Conservation (phyloP, 2,329 filamentous ascomycete species). For the Plenodomus tracheiphilus region DNA sequence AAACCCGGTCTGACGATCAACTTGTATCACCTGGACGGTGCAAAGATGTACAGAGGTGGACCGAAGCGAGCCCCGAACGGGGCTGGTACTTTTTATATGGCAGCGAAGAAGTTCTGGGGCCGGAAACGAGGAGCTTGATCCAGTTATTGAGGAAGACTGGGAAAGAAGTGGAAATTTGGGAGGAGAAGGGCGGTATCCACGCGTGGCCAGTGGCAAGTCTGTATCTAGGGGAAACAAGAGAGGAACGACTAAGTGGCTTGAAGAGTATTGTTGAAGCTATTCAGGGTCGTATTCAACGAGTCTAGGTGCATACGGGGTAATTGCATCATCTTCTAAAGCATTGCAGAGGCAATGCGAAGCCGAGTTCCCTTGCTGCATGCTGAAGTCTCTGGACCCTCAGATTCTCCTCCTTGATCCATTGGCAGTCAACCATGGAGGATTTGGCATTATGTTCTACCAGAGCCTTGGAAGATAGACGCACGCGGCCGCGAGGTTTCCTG, state of each 20-base stretch:
- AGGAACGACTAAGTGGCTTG: constrained; percentile 53
- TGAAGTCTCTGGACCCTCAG: constrained; percentile 5
- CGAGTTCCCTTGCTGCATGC: constrained; percentile 9
- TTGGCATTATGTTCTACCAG: constrained; percentile 10
- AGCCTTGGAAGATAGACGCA: not conserved
- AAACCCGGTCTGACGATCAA: constrained; percentile 56
- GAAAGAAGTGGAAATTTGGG: constrained; percentile 59
- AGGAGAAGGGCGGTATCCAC: constrained; percentile 71
- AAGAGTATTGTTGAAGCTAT: constrained; percentile 47
- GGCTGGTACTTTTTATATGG: constrained; percentile 75
- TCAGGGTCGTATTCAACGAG: not conserved
- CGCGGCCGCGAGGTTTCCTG: too few relatives aligned
- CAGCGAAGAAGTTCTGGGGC: constrained; percentile 75
- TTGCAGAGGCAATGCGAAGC: constrained; percentile 8
- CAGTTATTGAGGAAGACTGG: constrained; percentile 58
- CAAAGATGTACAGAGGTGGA: constrained; percentile 68
- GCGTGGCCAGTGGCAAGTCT: constrained; percentile 77
- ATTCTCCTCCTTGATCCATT: constrained; percentile 7
- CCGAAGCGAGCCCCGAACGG: constrained; percentile 63
- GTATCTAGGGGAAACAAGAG: constrained; percentile 55
- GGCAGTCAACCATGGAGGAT: not conserved
- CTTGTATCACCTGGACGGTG: constrained; percentile 73
- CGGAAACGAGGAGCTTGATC: constrained; percentile 67
- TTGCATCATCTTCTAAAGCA: constrained; percentile 7
- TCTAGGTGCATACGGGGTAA: not conserved